Percentiles rank a stretch among this genome's conserved stretches.
Evolutionary conservation across 73 alveolate genomes (phyloP).

Genomic region (Paramecium octaurelia): DNA sequence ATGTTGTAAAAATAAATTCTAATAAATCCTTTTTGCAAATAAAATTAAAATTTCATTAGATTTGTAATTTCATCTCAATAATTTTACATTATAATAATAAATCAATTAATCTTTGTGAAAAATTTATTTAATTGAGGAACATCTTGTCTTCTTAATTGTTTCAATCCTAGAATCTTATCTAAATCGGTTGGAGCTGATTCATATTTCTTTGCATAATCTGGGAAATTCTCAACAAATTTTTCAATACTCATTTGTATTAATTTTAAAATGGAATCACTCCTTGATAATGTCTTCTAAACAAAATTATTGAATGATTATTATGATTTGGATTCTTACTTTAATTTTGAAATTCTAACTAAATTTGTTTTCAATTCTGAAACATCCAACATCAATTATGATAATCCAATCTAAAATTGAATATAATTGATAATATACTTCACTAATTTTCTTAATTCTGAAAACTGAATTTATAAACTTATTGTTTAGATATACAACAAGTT

Average conservation of each 20-base stretch:
- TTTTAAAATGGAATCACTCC: slow-evolving; percentile 16
- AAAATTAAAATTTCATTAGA: too few species aligned
- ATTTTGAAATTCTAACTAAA: slow-evolving; percentile 25
- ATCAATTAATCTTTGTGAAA: slow-evolving; percentile 31
- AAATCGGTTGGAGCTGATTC: not conserved
- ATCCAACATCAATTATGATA: slow-evolving; percentile 51
- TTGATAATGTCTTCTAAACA: not conserved
- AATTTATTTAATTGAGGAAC: slow-evolving; percentile 20
- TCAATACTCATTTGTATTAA: not conserved
- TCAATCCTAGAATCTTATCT: slow-evolving; percentile 8
- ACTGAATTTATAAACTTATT: slow-evolving; percentile 56
- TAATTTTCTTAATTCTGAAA: slow-evolving; percentile 9
- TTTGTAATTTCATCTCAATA: not conserved
- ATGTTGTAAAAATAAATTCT: not conserved
- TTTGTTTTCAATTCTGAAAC: slow-evolving; percentile 46
- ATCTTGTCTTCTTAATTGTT: not conserved
- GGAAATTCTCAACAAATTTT: slow-evolving; percentile 43
- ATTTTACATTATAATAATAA: not conserved
- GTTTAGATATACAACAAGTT: slow-evolving; percentile 40
- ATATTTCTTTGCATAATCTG: slow-evolving; percentile 44
- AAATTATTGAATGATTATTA: slow-evolving; percentile 14
- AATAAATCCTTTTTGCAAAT: too few species aligned
- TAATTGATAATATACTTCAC: slow-evolving; percentile 25
- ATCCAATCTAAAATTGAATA: not conserved
- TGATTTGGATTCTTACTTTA: slow-evolving; percentile 39